Evolutionary conservation across 2,329 filamentous ascomycete genomes (phyloP).

Genomic region (Apiospora sp.): DNA sequence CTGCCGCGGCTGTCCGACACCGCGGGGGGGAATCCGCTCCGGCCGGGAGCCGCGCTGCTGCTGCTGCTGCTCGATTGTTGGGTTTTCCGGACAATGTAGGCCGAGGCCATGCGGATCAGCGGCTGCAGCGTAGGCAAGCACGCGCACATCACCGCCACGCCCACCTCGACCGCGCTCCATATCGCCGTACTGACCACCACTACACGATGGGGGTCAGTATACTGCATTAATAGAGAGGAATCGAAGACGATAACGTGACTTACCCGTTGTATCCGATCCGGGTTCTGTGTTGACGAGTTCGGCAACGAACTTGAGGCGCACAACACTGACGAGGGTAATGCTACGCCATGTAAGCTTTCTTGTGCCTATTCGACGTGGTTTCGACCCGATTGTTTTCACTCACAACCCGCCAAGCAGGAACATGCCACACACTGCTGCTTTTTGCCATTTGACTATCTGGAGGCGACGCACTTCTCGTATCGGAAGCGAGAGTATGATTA

Average conservation of each 20-base stretch:
- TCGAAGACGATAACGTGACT: not conserved
- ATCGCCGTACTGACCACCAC: constrained; percentile 9
- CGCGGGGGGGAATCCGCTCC: not conserved
- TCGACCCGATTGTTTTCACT: not conserved
- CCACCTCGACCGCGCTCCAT: constrained; percentile 22
- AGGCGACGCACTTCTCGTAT: constrained; percentile 22
- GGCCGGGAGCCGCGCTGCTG: not conserved
- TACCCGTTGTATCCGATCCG: constrained; percentile 3
- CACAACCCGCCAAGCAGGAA: constrained; percentile 23
- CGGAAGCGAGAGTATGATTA: constrained; percentile 22
- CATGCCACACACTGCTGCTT: constrained; percentile 23
- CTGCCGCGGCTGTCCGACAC: not conserved
- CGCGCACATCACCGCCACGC: constrained; percentile 18
- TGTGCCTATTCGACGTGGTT: not conserved
- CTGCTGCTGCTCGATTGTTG: not conserved
- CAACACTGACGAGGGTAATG: constrained; percentile 15
- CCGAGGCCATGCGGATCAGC: constrained; percentile 19
- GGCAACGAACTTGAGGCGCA: constrained; percentile 23
- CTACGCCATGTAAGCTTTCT: not conserved
- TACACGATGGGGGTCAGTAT: not conserved
- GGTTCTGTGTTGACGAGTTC: constrained; percentile 11
- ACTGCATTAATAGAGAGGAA: no score
- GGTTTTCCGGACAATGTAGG: not conserved
- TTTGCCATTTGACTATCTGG: constrained; percentile 24
- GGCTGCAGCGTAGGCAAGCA: constrained; percentile 24